Percentiles rank a stretch among this genome's conserved stretches.
Conservation (phyloP, 176 grass and related monocot genomes). For the Ensete ventricosum region DNA sequence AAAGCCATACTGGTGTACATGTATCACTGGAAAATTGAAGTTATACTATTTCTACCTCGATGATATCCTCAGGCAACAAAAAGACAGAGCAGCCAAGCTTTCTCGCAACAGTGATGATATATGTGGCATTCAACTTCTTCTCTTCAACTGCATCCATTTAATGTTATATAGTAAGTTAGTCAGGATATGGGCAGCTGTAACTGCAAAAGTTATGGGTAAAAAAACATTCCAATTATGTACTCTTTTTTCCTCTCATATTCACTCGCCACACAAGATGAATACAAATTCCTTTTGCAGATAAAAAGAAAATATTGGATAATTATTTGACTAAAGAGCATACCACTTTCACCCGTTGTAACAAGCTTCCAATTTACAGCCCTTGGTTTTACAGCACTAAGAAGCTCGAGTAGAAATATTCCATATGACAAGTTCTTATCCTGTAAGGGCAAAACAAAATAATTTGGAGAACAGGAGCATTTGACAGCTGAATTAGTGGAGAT, state of each 20-base stretch:
- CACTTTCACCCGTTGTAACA: constrained; percentile 78
- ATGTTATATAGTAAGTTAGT: background rate
- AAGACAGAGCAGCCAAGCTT: constrained; percentile 94
- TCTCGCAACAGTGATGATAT: constrained; percentile 90
- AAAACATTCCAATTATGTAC: background rate
- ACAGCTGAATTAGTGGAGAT: background rate
- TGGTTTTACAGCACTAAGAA: constrained; percentile 83
- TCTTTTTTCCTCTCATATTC: background rate
- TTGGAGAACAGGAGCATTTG: constrained; percentile 7
- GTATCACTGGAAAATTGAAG: too few species aligned
- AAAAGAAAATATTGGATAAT: background rate
- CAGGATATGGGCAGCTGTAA: constrained; percentile 3
- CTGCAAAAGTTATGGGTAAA: constrained; percentile 14
- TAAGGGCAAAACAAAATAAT: constrained; percentile 27
- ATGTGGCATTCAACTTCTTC: constrained; percentile 92
- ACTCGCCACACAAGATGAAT: background rate
- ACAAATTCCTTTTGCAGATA: background rate
- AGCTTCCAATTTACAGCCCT: constrained; percentile 91
- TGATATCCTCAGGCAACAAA: constrained; percentile 91
- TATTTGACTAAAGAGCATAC: constrained; percentile 16
- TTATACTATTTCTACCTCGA: constrained; percentile 59
- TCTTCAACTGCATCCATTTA: constrained; percentile 53
- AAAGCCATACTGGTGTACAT: background rate
- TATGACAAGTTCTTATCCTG: constrained; percentile 85
- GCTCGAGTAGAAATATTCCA: constrained; percentile 86